phyloP scores from a whole-genome alignment of 306 rosid genomes.

The Leucaena leucocephala region DNA sequence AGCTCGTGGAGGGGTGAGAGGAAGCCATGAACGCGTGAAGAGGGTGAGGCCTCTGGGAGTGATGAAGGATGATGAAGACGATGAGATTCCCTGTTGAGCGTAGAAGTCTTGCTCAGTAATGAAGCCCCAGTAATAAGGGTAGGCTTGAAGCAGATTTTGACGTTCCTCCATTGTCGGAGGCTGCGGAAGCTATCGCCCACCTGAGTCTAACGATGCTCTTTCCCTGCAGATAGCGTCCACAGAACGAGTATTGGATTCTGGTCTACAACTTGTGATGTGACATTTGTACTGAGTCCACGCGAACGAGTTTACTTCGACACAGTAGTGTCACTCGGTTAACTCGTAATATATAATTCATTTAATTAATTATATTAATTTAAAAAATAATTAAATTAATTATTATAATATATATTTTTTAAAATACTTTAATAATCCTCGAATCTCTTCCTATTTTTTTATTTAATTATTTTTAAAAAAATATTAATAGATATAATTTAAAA shows the following conservation, averaged over 20 bases:
- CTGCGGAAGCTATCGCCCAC: neutral
- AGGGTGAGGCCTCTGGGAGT: conserved; percentile 62
- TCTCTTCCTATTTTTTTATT: too few species aligned
- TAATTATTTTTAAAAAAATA: too few species aligned
- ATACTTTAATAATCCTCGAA: too few species aligned
- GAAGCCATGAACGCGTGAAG: conserved; percentile 73
- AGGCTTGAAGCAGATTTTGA: neutral
- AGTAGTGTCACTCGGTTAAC: neutral
- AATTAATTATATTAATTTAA: too few species aligned
- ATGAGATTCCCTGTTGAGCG: conserved; percentile 41
- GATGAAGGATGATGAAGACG: conserved; percentile 49
- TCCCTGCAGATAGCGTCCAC: neutral
- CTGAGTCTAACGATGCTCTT: too few species aligned
- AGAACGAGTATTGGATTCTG: neutral
- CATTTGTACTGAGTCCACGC: neutral
- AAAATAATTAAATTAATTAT: too few species aligned
- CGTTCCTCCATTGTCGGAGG: conserved; percentile 10
- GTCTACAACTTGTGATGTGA: neutral
- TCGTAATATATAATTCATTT: too few species aligned
- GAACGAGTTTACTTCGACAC: neutral
- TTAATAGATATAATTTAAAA: too few species aligned
- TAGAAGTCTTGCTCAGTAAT: conserved; percentile 62
- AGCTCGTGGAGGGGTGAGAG: conserved; percentile 62
- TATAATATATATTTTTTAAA: too few species aligned
- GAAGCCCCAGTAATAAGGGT: conserved; percentile 58